A percentile compares a stretch with the other conserved stretches of the same genome.
Evolutionary conservation across 495 filamentous ascomycete genomes (phyloP).

Genomic region (Aspergillus diversus): DNA sequence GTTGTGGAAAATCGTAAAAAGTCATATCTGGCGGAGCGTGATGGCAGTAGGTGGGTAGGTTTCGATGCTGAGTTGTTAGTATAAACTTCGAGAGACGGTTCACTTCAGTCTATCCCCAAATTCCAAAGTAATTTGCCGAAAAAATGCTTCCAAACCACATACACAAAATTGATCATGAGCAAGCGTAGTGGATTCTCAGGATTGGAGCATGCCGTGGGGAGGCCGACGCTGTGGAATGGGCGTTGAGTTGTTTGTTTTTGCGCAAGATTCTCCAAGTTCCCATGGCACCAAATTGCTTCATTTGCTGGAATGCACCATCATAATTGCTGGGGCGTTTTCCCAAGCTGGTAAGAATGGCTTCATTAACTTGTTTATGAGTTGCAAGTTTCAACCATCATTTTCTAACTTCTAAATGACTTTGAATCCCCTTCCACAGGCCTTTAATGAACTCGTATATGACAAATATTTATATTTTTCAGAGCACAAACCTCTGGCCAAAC

Average conservation of each 20-base stretch:
- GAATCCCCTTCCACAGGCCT: too few relatives aligned
- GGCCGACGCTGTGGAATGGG: slow-evolving; percentile 25
- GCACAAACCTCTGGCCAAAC: too few relatives aligned
- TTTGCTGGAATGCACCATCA: slow-evolving; percentile 19
- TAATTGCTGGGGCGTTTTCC: neutral
- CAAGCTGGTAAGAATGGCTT: neutral
- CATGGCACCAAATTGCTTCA: slow-evolving; percentile 18
- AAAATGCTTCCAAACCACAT: slow-evolving; percentile 21
- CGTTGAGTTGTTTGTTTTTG: slow-evolving; percentile 26
- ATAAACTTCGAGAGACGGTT: neutral
- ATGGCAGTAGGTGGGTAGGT: neutral
- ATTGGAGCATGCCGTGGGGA: slow-evolving; percentile 20
- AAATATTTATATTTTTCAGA: too few relatives aligned
- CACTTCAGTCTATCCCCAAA: slow-evolving; percentile 3
- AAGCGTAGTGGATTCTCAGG: neutral
- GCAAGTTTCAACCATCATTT: neutral
- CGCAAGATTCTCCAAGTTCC: slow-evolving; percentile 24
- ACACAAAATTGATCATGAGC: slow-evolving; percentile 7
- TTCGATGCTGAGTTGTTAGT: neutral
- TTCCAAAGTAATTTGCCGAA: slow-evolving; percentile 16
- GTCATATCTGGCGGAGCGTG: neutral
- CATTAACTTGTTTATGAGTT: neutral
- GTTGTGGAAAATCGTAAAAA: neutral
- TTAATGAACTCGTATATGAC: too few relatives aligned
- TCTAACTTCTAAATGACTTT: neutral